phyloP scores from a whole-genome alignment of 345 rosid genomes.

The Pseudoturritis turrita region DNA sequence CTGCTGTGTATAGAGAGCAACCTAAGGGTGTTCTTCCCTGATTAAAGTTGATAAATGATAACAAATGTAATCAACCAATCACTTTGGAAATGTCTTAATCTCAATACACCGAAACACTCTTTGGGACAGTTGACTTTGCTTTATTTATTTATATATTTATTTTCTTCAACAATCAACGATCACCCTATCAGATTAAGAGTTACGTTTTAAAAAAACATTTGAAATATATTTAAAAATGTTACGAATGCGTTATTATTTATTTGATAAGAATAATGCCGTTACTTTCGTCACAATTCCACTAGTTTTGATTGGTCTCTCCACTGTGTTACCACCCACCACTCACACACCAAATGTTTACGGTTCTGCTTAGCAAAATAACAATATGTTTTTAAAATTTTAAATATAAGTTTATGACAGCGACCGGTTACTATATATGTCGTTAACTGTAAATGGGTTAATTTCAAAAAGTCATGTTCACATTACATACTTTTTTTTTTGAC shows the following conservation, averaged over 20 bases:
- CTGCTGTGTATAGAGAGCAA: not conserved
- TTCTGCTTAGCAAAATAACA: conserved; percentile 24
- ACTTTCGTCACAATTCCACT: conserved; percentile 32
- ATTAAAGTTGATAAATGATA: not conserved
- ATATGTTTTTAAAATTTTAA: not conserved
- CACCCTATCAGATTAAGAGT: conserved; percentile 6
- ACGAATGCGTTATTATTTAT: conserved; percentile 12
- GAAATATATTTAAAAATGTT: not conserved
- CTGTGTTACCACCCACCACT: conserved; percentile 30
- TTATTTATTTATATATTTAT: not conserved
- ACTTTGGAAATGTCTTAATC: conserved; percentile 29
- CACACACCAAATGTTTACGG: conserved; percentile 22
- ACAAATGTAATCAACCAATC: conserved; percentile 18
- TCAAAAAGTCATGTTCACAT: conserved; percentile 8
- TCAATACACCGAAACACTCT: conserved; percentile 17
- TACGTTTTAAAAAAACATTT: not conserved
- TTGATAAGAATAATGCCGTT: conserved; percentile 10
- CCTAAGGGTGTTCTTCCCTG: not conserved
- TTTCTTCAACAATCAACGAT: not conserved
- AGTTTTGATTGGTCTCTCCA: conserved; percentile 34
- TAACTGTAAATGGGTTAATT: not conserved
- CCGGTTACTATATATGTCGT: conserved; percentile 1
- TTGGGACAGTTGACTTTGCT: conserved; percentile 26
- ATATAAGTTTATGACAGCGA: conserved; percentile 18
- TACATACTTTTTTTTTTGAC: conserved; percentile 2